Base-by-base conservation (phyloP, 305 asterid genomes). In the Solanum chacoense region DNA sequence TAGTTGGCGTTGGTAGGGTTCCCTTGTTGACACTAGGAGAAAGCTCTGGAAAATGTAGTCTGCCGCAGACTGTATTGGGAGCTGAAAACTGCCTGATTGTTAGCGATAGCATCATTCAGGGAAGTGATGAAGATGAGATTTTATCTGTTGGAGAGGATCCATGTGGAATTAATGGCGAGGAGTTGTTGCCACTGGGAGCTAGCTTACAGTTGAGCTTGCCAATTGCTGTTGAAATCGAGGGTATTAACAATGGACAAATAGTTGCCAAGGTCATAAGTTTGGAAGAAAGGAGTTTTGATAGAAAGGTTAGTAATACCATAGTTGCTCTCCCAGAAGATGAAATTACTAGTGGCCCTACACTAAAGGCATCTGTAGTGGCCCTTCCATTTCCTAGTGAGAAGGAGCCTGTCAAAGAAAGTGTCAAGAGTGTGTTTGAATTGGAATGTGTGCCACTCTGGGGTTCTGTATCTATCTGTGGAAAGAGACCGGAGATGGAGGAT, bases 401-500 rank as follows among this genome's bases (percentile, higher is more conserved):
- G 72, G 92, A 88, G 42, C 91, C 92, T 4, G 90, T 83, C 29
- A 95, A 94, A 91, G 92, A 93, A 36, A 90, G 91, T 40, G 89
- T 93, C 37, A 96, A 92, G 93, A 97, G 95, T 89, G 96, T 96
- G 24, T 96, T 91, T 89, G 97, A 96, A 85, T 92, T 97, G 93
- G 98, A 94, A 40, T 95, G 94, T 87, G 90, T 97, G 73, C 98
- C 99, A 14, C 95, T 95, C 35, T 97, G 98, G 98, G 99, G 99
- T 79, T 93, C 95, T 5, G 92, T 91, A 8, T 95, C 99, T 42
- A 85, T 95, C 26, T 87, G 93, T 87, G 99, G 99, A 38, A 92
- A 93, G 90, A 94, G 98, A 92, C 93, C 93, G 7, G 99, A 96
- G 90, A 97, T 97, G 98, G 99, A 97, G 92, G 99, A 97, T 90